Percentiles rank a stretch among this genome's conserved stretches.
These are phyloP conservation scores for Leucosporidium yakuticum DNA, from an alignment of 768 basidiomycete species.

Conservation along the genomic window DNA sequence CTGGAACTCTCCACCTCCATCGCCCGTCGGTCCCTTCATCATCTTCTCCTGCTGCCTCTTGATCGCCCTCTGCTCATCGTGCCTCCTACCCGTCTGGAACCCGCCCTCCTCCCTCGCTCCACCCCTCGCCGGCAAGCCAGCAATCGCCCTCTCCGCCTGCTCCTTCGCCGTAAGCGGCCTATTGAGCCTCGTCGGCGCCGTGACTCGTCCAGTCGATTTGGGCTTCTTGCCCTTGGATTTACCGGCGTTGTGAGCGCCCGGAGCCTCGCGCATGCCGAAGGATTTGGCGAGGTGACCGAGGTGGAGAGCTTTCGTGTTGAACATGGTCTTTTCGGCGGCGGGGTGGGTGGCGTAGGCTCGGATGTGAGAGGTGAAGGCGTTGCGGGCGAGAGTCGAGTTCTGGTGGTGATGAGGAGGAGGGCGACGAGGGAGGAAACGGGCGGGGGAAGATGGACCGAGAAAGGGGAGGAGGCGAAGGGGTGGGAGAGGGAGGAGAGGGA, in stretches of 20 bases:
- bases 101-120: neutral
- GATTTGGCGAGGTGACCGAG: slow-evolving; percentile 86
- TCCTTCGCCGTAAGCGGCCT: slow-evolving; percentile 2
- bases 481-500: neutral
- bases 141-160: slow-evolving; percentile 1
- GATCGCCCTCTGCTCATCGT: slow-evolving; percentile 23
- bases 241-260: slow-evolving; percentile 40
- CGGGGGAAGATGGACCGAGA: neutral
- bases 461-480: neutral
- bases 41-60: slow-evolving; percentile 21
- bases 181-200: neutral
- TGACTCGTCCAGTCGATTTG: neutral
- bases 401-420: slow-evolving; percentile 41
- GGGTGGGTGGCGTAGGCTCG: slow-evolving; percentile 97
- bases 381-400: slow-evolving; percentile 72
- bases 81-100: slow-evolving; percentile 29
- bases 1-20: slow-evolving; percentile 28
- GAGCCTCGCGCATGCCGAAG: slow-evolving; percentile 82
- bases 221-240: neutral
- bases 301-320: slow-evolving; percentile 90
- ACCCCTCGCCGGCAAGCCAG: neutral
- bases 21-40: slow-evolving; percentile 26
- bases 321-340: slow-evolving; percentile 87
- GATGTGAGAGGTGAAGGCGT: slow-evolving; percentile 85
- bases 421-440: neutral